These are phyloP conservation scores for Aspergillus japonicus DNA, from an alignment of 2,329 filamentous ascomycete genomes.

Conservation along the genomic window DNA sequence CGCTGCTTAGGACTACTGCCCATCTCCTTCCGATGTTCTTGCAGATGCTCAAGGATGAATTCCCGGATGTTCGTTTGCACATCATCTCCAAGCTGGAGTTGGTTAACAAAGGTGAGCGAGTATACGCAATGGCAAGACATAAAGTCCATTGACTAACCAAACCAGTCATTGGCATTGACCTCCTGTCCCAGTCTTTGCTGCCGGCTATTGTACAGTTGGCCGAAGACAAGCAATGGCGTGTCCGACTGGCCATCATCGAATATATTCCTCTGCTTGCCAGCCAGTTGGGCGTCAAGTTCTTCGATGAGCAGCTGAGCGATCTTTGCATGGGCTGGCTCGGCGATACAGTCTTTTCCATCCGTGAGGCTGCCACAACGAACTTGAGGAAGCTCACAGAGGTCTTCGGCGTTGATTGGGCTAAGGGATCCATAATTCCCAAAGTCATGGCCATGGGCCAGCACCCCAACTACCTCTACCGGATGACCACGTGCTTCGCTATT, in stretches of 20 bases:
- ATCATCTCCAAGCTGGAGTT: constrained; percentile 99
- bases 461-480: constrained; percentile 97
- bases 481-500: constrained; percentile 99
- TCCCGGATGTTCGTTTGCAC: constrained; percentile 94
- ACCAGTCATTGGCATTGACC: constrained; percentile 91
- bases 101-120: constrained; percentile 78
- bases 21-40: constrained; percentile 98
- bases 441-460: constrained; percentile 98
- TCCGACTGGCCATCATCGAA: constrained; percentile 96
- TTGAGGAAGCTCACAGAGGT: constrained; percentile 98
- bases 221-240: constrained; percentile 99
- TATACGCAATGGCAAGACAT: background rate
- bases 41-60: constrained; percentile 99
- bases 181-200: constrained; percentile 92
- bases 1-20: constrained; percentile 72
- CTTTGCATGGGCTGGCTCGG: constrained; percentile 99
- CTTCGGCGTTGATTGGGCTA: constrained; percentile 97
- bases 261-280: constrained; percentile 96
- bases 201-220: constrained; percentile 96
- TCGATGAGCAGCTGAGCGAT: constrained; percentile 92
- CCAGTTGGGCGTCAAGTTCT: constrained; percentile 95
- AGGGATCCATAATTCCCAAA: constrained; percentile 94
- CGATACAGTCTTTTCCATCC: constrained; percentile 97
- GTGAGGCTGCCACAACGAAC: constrained; percentile 95
- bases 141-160: background rate